Evolutionary conservation across 257 asterid genomes (phyloP), one percentile per base, ranked within the genome.

Genomic region (Plantago elongata): DNA sequence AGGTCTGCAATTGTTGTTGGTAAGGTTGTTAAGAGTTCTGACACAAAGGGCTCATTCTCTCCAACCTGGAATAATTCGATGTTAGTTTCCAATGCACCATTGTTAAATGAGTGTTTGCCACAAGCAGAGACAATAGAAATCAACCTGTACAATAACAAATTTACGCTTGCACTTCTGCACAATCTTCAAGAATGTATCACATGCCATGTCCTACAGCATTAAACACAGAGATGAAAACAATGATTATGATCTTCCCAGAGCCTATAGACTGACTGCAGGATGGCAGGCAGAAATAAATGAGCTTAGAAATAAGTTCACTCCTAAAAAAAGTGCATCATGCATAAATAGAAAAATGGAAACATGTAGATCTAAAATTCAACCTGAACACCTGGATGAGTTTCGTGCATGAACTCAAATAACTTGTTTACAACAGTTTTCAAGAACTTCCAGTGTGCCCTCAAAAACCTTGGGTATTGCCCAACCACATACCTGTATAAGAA

Each of bases 301-400:
- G 27, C 27, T 22, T 22, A 22, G 27, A 22, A 22, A 8, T 14
- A 48, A n/a, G 2, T 49, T 6, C 17, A 46, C 7, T 8, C n/a
- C 27, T 42, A 45, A 11, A 50, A 43, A 4, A 75, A 17, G 40
- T 30, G 40, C 61, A 49, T 51, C 13, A 62, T 29, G 40, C 45
- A 58, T 55, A 11, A 44, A 30, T 16, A 22, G 10, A 48, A 46
- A 54, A 55, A 38, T 13, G 54, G 60, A 59, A 60, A 45, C 22
- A 55, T 64, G 68, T 17, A 68, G 9, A 34, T 38, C 40, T 8
- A 14, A 49, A 9, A 65, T 54, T 57, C 30, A 76, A 93, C 99
- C 99, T 93, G 99, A 78, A 93, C 99, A 74, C 99, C 99, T 48
- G 97, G 99, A 78, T 93, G 99, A 5, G 89, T 89, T 83, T 93